Base-by-base conservation (phyloP, 108 stramenopile species). In the Epithemia pelagica region DNA sequence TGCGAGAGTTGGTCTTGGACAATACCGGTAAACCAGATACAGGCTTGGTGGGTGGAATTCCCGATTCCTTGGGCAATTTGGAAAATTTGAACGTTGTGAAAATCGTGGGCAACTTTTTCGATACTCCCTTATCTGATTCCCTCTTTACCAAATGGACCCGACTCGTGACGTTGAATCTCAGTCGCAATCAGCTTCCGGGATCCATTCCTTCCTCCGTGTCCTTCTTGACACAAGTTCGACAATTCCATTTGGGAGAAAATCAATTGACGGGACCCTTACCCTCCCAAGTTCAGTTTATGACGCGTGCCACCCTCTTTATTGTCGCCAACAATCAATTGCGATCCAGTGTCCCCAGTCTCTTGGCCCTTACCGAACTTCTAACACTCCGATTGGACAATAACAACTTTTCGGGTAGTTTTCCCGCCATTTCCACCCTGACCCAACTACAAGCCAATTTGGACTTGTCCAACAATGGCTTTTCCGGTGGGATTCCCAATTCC, bases 241-340 rank as follows among this genome's bases (percentile, higher is more conserved):
- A 15, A 10, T 46, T 46, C 15, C 5, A 46, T 15, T 15, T 46
- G 10, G 37, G 37, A n/a, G 32, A 54, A 21, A 66, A 66, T 26
- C 24, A 27, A 2, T 30, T 66, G 52, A 66, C 65, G 27, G 65
- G 65, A 25, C 65, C 65, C 20, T 10, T 66, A 23, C 65, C 65
- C 1, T 28, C 52, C 8, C 33, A 63, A 24, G 25, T 63, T 33
- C 32, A 32, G 1, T 31, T n/a, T 22, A 63, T 33, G 30, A 21
- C 62, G 8, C 27, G 2, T 2, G 28, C 30, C 28, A 28, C 30
- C 21, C 59, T 30, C 18, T 28, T 60, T 28, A 21, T 30, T 3
- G 24, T 60, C 2, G 59, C 27, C 32, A 32, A 20, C 32, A 63
- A 63, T 32, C 15, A 20, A 24, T 24, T 63, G 8, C 32, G 22